Evolutionary conservation across 1,284 basidiomycete species (phyloP), one percentile per base, ranked within the genome.

Genomic region (Phylloboletellus chloephorus): DNA sequence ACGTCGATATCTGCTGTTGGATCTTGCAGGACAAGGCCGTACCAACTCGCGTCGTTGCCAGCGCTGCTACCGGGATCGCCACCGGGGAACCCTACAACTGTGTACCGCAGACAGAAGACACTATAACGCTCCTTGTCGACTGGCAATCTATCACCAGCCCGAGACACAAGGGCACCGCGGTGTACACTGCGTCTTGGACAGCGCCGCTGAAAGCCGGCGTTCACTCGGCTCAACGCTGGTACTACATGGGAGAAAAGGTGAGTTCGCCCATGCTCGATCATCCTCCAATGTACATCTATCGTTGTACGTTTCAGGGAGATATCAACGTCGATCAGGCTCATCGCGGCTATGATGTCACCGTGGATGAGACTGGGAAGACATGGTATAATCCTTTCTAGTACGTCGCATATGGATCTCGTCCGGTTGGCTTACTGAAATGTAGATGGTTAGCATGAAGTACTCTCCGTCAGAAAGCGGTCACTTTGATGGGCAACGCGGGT

Each of bases 331-430:
- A 95, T 72, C 92, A 95, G 65, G 90, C 91, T 19, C 88, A 91
- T 60, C 81, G 91, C 56, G 92, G 92, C 5, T 95, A 95, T 70
- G 87, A 88, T 58, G 76, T 91, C 52, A 87, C 84, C 30, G 70
- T 81, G 36, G 91, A 94, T 60, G 88, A 90, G 29, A 74, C 74
- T 12, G 88, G 89, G 37, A 92, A 90, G 67, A 65, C 75, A 23
- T 83, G 80, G 78, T 85, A 81, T 66, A 91, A 91, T 66, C 88
- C 90, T 13, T 94, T 94, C 78, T 93, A 93, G 84, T 86, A 63
- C 53, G 84, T 72, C 33, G 3, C 35, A 22, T 16, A 13, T 7
- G 2, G 11, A 36, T 8, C 16, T 24, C 16, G 16, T 21, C 20
- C n/a, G 17, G 12, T 25, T 26, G 31, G 38, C 29, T 17, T 28